These are phyloP conservation scores for Thraustochytrium striatum DNA, from an alignment of 352 stramenopile genomes.

Conservation along the genomic window DNA sequence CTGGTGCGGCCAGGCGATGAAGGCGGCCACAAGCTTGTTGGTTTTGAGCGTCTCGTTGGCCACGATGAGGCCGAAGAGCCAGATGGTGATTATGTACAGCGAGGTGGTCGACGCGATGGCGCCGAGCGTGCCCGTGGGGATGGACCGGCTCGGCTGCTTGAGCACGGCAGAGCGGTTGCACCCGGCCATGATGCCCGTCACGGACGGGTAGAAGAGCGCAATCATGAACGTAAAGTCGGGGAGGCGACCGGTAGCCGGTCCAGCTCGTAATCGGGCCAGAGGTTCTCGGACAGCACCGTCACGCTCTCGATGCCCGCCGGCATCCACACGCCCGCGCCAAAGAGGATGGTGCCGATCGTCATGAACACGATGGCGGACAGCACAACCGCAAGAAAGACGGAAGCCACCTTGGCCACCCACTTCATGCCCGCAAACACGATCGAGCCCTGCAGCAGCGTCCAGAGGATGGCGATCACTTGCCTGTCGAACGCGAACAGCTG, in stretches of 20 bases:
- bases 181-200: slow-evolving; percentile 71
- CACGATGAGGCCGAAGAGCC: slow-evolving; percentile 62
- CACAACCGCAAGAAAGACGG: slow-evolving; percentile 58
- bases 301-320: slow-evolving; percentile 1
- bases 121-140: slow-evolving; percentile 64
- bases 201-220: slow-evolving; percentile 67
- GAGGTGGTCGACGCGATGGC: slow-evolving; percentile 61
- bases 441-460: slow-evolving; percentile 55
- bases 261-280: slow-evolving; percentile 59
- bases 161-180: slow-evolving; percentile 62
- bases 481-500: slow-evolving; percentile 53
- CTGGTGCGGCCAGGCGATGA: slow-evolving; percentile 62
- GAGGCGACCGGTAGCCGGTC: slow-evolving; percentile 63
- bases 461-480: slow-evolving; percentile 54
- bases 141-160: slow-evolving; percentile 59
- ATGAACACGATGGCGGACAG: slow-evolving; percentile 57
- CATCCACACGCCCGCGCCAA: slow-evolving; percentile 50
- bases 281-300: slow-evolving; percentile 57
- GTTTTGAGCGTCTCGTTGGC: slow-evolving; percentile 61
- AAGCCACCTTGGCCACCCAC: slow-evolving; percentile 57
- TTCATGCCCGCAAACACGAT: slow-evolving; percentile 59
- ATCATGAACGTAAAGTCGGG: slow-evolving; percentile 64
- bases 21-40: slow-evolving; percentile 66
- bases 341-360: slow-evolving; percentile 57
- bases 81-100: slow-evolving; percentile 63